These are phyloP conservation scores for Fusarium sp. DNA, from an alignment of 2,329 filamentous ascomycete species.

Conservation along the genomic window DNA sequence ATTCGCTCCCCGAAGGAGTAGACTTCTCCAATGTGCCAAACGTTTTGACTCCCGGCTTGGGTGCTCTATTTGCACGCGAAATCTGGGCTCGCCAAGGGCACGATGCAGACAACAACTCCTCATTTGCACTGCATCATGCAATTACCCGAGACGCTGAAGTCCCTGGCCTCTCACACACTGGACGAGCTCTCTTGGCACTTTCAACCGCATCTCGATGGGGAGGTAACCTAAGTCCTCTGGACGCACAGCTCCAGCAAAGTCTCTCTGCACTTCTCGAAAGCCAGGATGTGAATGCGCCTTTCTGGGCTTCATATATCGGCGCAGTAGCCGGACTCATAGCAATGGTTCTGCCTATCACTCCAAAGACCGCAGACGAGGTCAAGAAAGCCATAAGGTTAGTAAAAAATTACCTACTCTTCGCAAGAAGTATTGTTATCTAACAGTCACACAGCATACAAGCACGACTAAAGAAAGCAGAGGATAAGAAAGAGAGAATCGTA, in stretches of 20 bases:
- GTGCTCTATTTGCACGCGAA: constrained; percentile 62
- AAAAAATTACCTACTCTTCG: neutral
- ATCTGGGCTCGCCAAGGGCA: constrained; percentile 68
- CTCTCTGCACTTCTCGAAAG: constrained; percentile 60
- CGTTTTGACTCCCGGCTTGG: constrained; percentile 61
- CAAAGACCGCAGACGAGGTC: constrained; percentile 55
- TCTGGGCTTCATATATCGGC: constrained; percentile 70
- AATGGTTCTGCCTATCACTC: constrained; percentile 59
- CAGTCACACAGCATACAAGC: constrained; percentile 51
- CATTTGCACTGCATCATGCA: constrained; percentile 80
- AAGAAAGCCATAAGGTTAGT: constrained; percentile 59
- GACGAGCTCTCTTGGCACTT: constrained; percentile 79
- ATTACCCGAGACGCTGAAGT: constrained; percentile 76
- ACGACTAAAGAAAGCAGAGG: constrained; percentile 48
- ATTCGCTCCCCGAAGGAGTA: constrained; percentile 60
- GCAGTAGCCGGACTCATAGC: constrained; percentile 62
- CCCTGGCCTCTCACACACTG: constrained; percentile 81
- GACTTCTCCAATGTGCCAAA: constrained; percentile 57
- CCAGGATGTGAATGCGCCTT: constrained; percentile 58
- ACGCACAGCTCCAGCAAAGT: constrained; percentile 60
- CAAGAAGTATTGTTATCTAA: constrained; percentile 28
- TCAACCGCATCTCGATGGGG: constrained; percentile 83
- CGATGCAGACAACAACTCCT: constrained; percentile 69
- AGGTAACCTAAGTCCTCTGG: constrained; percentile 67
- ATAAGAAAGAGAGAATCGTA: constrained; percentile 56